Evolutionary conservation across 2,329 filamentous ascomycete species (phyloP).

Genomic region (Aspergillus thermomutatus): DNA sequence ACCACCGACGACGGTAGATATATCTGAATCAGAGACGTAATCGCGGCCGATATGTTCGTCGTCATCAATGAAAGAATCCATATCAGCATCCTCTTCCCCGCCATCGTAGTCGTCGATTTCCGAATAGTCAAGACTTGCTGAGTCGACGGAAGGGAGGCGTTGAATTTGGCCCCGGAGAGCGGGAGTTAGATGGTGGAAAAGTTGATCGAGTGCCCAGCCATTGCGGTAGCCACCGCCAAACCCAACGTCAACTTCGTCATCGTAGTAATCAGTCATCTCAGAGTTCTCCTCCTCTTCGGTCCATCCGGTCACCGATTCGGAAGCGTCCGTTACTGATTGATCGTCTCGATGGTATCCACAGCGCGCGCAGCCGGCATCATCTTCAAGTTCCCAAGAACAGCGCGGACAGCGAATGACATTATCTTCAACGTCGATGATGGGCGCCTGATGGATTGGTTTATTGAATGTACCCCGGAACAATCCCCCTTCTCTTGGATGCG

Average conservation of each 20-base stretch:
- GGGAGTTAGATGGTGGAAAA: neutral
- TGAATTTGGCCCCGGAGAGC: neutral
- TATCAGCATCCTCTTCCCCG: constrained; percentile 28
- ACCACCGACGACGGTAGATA: constrained; percentile 31
- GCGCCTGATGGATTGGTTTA: constrained; percentile 21
- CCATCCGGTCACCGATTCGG: constrained; percentile 36
- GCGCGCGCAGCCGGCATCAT: constrained; percentile 50
- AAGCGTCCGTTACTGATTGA: constrained; percentile 36
- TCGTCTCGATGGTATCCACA: constrained; percentile 55
- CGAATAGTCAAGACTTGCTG: neutral
- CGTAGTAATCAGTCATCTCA: constrained; percentile 44
- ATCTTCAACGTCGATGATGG: constrained; percentile 57
- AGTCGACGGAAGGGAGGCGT: neutral
- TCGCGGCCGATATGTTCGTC: constrained; percentile 15
- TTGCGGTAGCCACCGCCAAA: constrained; percentile 29
- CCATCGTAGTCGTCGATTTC: constrained; percentile 25
- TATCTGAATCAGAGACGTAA: constrained; percentile 28
- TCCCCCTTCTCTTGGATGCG: constrained; percentile 49
- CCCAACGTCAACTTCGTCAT: constrained; percentile 27
- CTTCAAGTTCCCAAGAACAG: constrained; percentile 63
- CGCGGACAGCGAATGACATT: constrained; percentile 60
- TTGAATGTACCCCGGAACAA: constrained; percentile 63
- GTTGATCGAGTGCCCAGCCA: constrained; percentile 7
- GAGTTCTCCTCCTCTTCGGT: constrained; percentile 43
- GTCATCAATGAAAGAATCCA: constrained; percentile 36